A percentile compares a stretch with the other conserved stretches of the same genome.
Conservation (phyloP, 352 stramenopile species). For the Albugo laibachii region DNA sequence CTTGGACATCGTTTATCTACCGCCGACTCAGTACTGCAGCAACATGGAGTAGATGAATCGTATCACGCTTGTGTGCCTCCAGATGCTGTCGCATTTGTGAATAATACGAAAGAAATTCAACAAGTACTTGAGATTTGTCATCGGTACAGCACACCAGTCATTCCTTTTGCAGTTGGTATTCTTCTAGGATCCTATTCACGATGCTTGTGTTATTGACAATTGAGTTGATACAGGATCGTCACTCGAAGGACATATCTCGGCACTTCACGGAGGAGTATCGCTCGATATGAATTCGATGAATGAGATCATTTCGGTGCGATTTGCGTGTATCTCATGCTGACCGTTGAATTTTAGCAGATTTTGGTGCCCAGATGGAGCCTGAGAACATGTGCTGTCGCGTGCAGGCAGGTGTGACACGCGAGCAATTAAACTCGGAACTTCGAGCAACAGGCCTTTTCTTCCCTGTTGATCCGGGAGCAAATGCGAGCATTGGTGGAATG, state of each 20-base stretch:
- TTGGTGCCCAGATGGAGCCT: slow-evolving; percentile 24
- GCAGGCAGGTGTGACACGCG: slow-evolving; percentile 85
- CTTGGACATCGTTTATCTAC: slow-evolving; percentile 58
- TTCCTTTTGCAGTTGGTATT: slow-evolving; percentile 87
- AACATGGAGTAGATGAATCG: slow-evolving; percentile 83
- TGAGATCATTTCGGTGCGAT: slow-evolving; percentile 25
- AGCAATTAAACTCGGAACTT: slow-evolving; percentile 81
- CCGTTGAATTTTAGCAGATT: slow-evolving; percentile 5
- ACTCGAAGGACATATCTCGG: slow-evolving; percentile 92
- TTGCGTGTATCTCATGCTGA: not conserved
- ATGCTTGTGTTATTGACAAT: not conserved
- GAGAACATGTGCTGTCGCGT: slow-evolving; percentile 85
- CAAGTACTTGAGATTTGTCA: slow-evolving; percentile 82
- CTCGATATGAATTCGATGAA: slow-evolving; percentile 82
- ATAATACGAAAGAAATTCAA: slow-evolving; percentile 75
- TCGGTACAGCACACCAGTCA: slow-evolving; percentile 69
- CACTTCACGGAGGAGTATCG: slow-evolving; percentile 75
- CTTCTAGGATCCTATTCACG: not conserved
- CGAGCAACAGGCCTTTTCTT: slow-evolving; percentile 86
- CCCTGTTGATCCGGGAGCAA: slow-evolving; percentile 92
- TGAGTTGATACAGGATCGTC: slow-evolving; percentile 22
- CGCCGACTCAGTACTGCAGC: slow-evolving; percentile 29
- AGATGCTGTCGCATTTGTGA: slow-evolving; percentile 73
- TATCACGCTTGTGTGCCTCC: slow-evolving; percentile 75
- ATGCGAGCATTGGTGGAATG: slow-evolving; percentile 95